Conservation (phyloP, 2,329 filamentous ascomycete genomes). For the Cadophora sp. region DNA sequence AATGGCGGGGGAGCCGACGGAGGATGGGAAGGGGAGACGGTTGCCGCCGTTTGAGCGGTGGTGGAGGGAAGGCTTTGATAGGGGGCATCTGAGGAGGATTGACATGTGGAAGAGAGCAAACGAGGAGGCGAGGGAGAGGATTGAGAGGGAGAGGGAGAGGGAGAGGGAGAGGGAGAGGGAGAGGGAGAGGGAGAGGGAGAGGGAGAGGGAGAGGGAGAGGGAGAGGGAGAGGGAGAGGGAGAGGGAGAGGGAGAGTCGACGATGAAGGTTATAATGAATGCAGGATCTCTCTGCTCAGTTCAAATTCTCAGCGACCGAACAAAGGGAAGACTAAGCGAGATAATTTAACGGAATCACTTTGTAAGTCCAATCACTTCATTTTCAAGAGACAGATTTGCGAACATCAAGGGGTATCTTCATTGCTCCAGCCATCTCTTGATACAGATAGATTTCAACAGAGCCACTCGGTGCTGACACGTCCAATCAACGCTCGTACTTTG, state of each 20-base stretch:
- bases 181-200: conserved; percentile 9
- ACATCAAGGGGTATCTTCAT: conserved; percentile 10
- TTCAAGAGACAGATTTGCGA: background rate
- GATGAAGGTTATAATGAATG: background rate
- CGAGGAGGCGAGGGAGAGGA: conserved; percentile 43
- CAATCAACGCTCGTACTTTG: conserved; percentile 43
- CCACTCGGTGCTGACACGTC: background rate
- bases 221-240: background rate
- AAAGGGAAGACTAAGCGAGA: background rate
- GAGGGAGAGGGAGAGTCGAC: background rate
- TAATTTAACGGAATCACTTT: background rate
- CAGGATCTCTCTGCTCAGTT: background rate
- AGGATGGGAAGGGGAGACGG: conserved; percentile 51
- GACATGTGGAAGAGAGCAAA: conserved; percentile 64
- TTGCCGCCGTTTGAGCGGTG: conserved; percentile 52
- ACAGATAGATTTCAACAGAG: background rate
- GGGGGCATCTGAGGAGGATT: conserved; percentile 61
- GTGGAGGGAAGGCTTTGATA: conserved; percentile 59
- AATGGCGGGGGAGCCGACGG: conserved; percentile 54
- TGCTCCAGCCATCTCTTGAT: background rate
- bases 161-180: background rate
- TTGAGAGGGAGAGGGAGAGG: conserved; percentile 21
- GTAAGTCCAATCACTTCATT: background rate
- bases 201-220: conserved; percentile 11
- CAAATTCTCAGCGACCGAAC: background rate